These are phyloP conservation scores for Barnettozyma wickerhamii DNA, from an alignment of 805 yeast species.

Conservation along the genomic window DNA sequence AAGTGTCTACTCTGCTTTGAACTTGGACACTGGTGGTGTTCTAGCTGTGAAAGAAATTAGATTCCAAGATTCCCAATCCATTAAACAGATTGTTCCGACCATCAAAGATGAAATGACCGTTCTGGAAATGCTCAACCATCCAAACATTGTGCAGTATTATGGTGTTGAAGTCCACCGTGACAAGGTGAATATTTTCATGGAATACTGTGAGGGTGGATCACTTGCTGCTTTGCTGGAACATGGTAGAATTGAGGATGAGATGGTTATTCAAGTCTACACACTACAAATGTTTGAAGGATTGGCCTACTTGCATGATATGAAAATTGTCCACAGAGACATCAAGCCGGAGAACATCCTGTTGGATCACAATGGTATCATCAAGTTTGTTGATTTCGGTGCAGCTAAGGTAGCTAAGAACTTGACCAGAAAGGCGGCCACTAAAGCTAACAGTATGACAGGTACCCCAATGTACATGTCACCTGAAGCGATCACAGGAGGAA, in stretches of 20 bases:
- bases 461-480: slow-evolving; percentile 99
- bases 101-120: slow-evolving; percentile 97
- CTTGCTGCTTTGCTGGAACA: slow-evolving; percentile 79
- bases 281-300: slow-evolving; percentile 92
- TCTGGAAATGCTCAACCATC: slow-evolving; percentile 90
- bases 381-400: slow-evolving; percentile 97
- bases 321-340: slow-evolving; percentile 94
- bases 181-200: slow-evolving; percentile 94
- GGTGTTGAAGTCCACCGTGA: slow-evolving; percentile 98
- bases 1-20: slow-evolving; percentile 85
- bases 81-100: slow-evolving; percentile 78
- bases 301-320: slow-evolving; percentile 90
- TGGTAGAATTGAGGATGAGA: slow-evolving; percentile 93
- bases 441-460: slow-evolving; percentile 52
- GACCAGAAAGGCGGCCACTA: slow-evolving; percentile 37
- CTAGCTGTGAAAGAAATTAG: slow-evolving; percentile 96
- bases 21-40: slow-evolving; percentile 90
- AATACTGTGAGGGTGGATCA: slow-evolving; percentile 94
- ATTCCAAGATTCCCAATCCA: slow-evolving; percentile 82
- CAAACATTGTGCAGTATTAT: slow-evolving; percentile 92
- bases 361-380: slow-evolving; percentile 89
- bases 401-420: slow-evolving; percentile 76
- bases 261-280: slow-evolving; percentile 85
- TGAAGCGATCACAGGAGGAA: slow-evolving; percentile 81
- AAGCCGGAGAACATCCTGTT: slow-evolving; percentile 91